Conservation (phyloP, 2,329 filamentous ascomycete species). For the Nemania abortiva region DNA sequence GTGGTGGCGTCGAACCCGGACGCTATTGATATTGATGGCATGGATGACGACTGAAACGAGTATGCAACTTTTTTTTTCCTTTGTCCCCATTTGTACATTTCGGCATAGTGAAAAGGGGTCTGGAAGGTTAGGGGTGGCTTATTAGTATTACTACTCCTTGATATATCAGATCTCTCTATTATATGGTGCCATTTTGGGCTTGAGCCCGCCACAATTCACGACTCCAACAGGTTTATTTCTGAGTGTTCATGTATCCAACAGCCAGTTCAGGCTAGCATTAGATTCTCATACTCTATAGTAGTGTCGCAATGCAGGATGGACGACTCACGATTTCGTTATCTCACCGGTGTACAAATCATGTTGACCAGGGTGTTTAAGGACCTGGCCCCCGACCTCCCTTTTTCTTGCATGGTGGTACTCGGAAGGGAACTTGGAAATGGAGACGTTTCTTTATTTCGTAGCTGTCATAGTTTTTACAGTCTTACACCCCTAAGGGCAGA, state of each 20-base stretch:
- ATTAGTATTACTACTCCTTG: conserved; percentile 34
- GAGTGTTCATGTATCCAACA: conserved; percentile 4
- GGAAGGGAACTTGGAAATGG: background rate
- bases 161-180: conserved; percentile 26
- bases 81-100: conserved; percentile 37
- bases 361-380: background rate
- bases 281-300: background rate
- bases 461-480: conserved; percentile 28
- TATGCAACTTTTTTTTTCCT: conserved; percentile 24
- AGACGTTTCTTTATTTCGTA: conserved; percentile 30
- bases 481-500: conserved; percentile 26
- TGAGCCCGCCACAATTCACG: conserved; percentile 13
- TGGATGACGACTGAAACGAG: conserved; percentile 67
- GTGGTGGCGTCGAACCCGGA: conserved; percentile 78
- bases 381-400: background rate
- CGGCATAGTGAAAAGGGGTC: conserved; percentile 39
- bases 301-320: conserved; percentile 1
- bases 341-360: background rate
- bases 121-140: conserved; percentile 28
- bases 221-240: conserved; percentile 9
- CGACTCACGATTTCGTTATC: background rate
- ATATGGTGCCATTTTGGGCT: conserved; percentile 19
- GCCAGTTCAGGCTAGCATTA: conserved; percentile 12
- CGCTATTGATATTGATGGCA: conserved; percentile 82
- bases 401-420: background rate